These are phyloP conservation scores for Dendryphion nanum DNA, from an alignment of 2,329 filamentous ascomycete species.

Conservation along the genomic window DNA sequence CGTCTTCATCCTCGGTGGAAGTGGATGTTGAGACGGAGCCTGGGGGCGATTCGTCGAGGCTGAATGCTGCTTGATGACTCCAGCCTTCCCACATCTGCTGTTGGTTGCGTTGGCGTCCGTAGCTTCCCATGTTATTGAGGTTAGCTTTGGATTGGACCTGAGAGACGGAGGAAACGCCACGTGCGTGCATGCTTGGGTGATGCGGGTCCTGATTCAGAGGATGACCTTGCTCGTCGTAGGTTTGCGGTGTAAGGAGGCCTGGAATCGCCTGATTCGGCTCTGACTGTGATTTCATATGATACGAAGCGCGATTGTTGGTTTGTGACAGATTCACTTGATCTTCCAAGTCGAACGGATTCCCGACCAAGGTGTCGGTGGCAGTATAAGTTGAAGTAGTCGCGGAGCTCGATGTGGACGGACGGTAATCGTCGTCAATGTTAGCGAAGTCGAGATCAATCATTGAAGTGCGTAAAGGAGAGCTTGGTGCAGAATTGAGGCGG, in stretches of 20 bases:
- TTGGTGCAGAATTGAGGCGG: slow-evolving; percentile 31
- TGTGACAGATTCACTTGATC: slow-evolving; percentile 41
- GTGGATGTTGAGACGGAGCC: slow-evolving; percentile 31
- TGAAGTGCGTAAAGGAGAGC: slow-evolving; percentile 38
- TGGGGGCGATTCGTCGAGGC: slow-evolving; percentile 29
- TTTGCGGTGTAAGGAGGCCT: slow-evolving; percentile 36
- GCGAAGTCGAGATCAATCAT: slow-evolving; percentile 47
- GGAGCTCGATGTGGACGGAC: slow-evolving; percentile 45
- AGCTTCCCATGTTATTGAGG: slow-evolving; percentile 17
- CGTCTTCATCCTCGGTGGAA: slow-evolving; percentile 29
- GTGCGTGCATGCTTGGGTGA: slow-evolving; percentile 30
- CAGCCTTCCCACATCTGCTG: slow-evolving; percentile 32
- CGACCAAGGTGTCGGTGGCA: slow-evolving; percentile 41
- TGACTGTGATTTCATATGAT: slow-evolving; percentile 41
- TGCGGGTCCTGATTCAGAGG: slow-evolving; percentile 28
- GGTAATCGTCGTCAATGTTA: slow-evolving; percentile 40
- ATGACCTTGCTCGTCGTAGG: slow-evolving; percentile 35
- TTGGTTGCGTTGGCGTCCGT: slow-evolving; percentile 28
- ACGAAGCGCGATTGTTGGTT: slow-evolving; percentile 38
- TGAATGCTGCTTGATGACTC: slow-evolving; percentile 33
- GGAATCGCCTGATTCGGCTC: slow-evolving; percentile 39
- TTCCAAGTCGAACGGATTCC: slow-evolving; percentile 52
- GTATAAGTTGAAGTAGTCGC: slow-evolving; percentile 34
- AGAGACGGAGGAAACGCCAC: slow-evolving; percentile 34
- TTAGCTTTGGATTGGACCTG: slow-evolving; percentile 31